Evolutionary conservation across 2,329 filamentous ascomycete genomes (phyloP), one percentile per base, ranked within the genome.

Genomic region (Verticillium alfalfae): DNA sequence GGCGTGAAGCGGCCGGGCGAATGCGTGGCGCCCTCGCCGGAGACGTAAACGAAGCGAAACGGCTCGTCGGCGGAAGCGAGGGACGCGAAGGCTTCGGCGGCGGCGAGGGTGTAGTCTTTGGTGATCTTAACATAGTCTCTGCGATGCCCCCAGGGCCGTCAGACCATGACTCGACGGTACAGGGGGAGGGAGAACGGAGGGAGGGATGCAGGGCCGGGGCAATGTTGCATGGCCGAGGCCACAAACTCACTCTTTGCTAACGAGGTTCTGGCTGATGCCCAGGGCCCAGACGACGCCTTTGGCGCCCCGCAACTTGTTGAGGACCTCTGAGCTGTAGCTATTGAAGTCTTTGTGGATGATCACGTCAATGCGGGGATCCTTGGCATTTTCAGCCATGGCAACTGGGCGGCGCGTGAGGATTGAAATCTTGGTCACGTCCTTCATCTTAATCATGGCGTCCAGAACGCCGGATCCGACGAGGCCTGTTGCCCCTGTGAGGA

Each of bases 241-340:
- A 5, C 26, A 31, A 16, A 70, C 81, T 63, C 68, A 88, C 82
- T 88, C 84, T 63, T 84, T 85, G 61, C 70, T 70, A 8, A 91
- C 88, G 49, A 81, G 75, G 12, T 72, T 84, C 68, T 87, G 83
- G 64, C 83, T 86, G 57, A 88, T 85, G 0, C 90, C 90, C 56
- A 89, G 78, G 0, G 90, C 89, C 90, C 90, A 93, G 1, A 93
- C 87, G 63, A 86, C 89, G 2, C 87, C 89, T 8, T 82, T 76
- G 0, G 89, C 90, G 26, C 84, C 89, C 59, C 81, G 78, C 0
- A 93, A 77, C 69, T 88, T 78, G 31, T 73, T 65, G 10, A 92
- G 78, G 2, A 92, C 66, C 0, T 78, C 77, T 0, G 80, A 67
- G 39, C 84, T 80, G 70, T 91, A 93, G 1, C 71, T 76, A 13